Evolutionary conservation across 305 asterid genomes (phyloP).

Genomic region (Fraxinus sp.): DNA sequence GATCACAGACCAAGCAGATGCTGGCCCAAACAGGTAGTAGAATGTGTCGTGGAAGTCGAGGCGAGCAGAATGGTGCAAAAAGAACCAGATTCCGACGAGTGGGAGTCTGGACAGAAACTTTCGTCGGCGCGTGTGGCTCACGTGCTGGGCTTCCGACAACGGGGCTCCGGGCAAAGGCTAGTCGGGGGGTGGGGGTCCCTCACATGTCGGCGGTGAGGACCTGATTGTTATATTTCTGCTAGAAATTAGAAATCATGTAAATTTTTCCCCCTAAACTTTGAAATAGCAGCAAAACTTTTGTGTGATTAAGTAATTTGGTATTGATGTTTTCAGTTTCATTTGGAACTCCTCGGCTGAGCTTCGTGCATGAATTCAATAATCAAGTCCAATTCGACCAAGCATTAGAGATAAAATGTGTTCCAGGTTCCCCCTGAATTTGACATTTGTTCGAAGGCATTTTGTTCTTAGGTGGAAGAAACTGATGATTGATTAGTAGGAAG

Average conservation of each 20-base stretch:
- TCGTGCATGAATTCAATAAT: conserved; percentile 8
- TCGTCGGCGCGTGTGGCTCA: too few relatives aligned
- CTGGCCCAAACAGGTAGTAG: too few relatives aligned
- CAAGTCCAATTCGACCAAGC: not conserved
- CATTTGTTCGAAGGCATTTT: not conserved
- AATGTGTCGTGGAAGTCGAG: too few relatives aligned
- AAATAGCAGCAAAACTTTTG: not conserved
- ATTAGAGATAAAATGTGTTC: not conserved
- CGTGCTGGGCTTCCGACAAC: too few relatives aligned
- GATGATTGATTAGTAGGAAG: not conserved
- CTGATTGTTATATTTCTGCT: not conserved
- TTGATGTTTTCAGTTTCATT: conserved; percentile 19
- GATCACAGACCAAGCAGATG: too few relatives aligned
- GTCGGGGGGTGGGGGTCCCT: too few relatives aligned
- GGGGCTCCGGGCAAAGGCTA: too few relatives aligned
- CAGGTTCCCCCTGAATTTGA: not conserved
- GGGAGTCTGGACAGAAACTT: too few relatives aligned
- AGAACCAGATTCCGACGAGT: too few relatives aligned
- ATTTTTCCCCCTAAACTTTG: not conserved
- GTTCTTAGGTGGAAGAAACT: not conserved
- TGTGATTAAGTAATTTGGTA: not conserved
- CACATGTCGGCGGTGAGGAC: too few relatives aligned
- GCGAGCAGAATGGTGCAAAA: too few relatives aligned
- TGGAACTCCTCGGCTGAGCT: conserved; percentile 1
- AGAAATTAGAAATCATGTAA: not conserved